Percentiles rank a stretch among this genome's conserved stretches.
phyloP scores from a whole-genome alignment of 768 basidiomycete genomes.

The Mycena leptocephala region DNA sequence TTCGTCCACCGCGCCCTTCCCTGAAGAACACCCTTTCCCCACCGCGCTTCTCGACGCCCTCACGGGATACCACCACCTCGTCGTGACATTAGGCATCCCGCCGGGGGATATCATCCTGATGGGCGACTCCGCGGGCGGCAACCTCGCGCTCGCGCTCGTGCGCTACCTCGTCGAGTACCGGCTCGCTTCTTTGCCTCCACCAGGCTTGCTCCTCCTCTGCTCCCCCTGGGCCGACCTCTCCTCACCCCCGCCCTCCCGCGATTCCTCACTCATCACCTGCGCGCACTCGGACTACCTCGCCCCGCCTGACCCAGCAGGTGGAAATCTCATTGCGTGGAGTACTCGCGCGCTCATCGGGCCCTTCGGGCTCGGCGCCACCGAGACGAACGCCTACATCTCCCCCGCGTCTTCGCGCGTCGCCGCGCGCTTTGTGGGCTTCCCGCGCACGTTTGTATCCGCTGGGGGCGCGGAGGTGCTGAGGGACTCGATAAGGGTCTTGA shows the following conservation, averaged over 20 bases:
- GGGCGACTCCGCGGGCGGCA: conserved; percentile 89
- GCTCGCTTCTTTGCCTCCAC: conserved; percentile 57
- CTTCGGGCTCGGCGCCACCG: neutral
- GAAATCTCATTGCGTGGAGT: neutral
- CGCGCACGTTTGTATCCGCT: neutral
- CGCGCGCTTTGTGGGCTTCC: neutral
- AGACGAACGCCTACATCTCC: neutral
- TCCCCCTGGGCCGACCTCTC: conserved; percentile 69
- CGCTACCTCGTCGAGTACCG: conserved; percentile 73
- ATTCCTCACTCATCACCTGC: neutral
- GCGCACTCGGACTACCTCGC: neutral
- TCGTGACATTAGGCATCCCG: conserved; percentile 68
- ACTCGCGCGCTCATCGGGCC: neutral
- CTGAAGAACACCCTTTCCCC: conserved; percentile 75
- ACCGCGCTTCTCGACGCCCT: conserved; percentile 82
- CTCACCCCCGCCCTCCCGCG: neutral
- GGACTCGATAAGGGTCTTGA: neutral
- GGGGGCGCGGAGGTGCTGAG: neutral
- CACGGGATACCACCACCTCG: conserved; percentile 81
- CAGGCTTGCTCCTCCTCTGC: conserved; percentile 65
- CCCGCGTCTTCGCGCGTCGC: neutral
- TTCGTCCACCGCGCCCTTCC: conserved; percentile 60
- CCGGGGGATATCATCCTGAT: conserved; percentile 75
- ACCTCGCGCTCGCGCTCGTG: conserved; percentile 76
- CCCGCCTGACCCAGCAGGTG: neutral